These are phyloP conservation scores for Ceratocystis lukuohia DNA, from an alignment of 2,329 filamentous ascomycete species.

Conservation along the genomic window DNA sequence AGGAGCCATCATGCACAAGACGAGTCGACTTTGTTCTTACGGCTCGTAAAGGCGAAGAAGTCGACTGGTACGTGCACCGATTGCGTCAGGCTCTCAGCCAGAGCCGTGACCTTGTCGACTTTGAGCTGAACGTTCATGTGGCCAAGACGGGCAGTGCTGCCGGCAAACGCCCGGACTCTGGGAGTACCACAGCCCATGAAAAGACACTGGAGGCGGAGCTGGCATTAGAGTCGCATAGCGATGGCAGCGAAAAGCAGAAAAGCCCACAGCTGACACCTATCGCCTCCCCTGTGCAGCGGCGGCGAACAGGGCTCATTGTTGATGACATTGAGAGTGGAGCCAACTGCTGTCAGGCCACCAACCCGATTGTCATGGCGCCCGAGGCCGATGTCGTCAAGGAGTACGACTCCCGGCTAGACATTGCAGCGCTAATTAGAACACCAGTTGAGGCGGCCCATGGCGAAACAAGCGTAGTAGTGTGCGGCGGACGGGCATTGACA, in stretches of 20 bases:
- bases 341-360: conserved; percentile 13
- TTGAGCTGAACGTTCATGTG: conserved; percentile 40
- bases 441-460: conserved; percentile 45
- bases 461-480: conserved; percentile 48
- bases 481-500: conserved; percentile 43
- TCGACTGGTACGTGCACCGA: conserved; percentile 41
- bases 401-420: conserved; percentile 36
- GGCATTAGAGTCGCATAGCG: background rate
- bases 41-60: conserved; percentile 39
- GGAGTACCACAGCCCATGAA: background rate
- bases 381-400: conserved; percentile 29
- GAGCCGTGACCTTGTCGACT: conserved; percentile 28
- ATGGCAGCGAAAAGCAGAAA: background rate
- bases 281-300: background rate
- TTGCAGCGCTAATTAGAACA: conserved; percentile 37
- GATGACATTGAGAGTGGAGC: conserved; percentile 16
- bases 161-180: background rate
- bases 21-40: conserved; percentile 41
- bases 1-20: conserved; percentile 34
- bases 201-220: background rate
- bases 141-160: conserved; percentile 34
- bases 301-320: background rate
- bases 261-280: background rate
- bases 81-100: conserved; percentile 34
- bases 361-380: conserved; percentile 7